These are phyloP conservation scores for Nakazawaea populi DNA, from an alignment of 805 yeast genomes.

Conservation along the genomic window DNA sequence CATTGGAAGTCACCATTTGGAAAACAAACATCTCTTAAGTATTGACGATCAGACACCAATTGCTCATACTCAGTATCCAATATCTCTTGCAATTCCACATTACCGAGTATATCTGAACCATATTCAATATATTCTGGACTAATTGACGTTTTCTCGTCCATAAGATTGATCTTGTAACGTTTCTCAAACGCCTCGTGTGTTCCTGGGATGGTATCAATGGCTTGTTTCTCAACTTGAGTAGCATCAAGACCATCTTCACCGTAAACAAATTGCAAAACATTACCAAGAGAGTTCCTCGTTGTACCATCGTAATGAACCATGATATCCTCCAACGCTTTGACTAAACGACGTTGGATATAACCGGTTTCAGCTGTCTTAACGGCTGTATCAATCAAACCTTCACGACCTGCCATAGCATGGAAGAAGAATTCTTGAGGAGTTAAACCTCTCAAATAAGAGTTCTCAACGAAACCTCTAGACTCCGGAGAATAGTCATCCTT, in stretches of 20 bases:
- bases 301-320: conserved; percentile 99
- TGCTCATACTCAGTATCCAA: conserved; percentile 84
- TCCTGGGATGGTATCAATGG: conserved; percentile 93
- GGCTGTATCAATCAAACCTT: conserved; percentile 98
- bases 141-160: conserved; percentile 60
- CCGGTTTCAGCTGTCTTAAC: conserved; percentile 99
- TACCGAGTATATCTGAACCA: conserved; percentile 88
- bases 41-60: conserved; percentile 67
- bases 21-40: conserved; percentile 76
- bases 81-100: conserved; percentile 70
- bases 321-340: conserved; percentile 93
- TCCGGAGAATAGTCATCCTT: conserved; percentile 99
- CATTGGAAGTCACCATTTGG: conserved; percentile 92
- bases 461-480: conserved; percentile 96
- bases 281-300: conserved; percentile 95
- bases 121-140: conserved; percentile 76
- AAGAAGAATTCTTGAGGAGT: conserved; percentile 98
- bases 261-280: conserved; percentile 89
- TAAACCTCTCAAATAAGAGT: conserved; percentile 92
- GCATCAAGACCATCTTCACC: conserved; percentile 99
- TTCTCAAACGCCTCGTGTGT: conserved; percentile 77
- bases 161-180: conserved; percentile 81
- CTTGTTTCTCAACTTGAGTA: conserved; percentile 94
- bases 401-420: conserved; percentile 99
- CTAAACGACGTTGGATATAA: conserved; percentile 96